A percentile compares a stretch with the other conserved stretches of the same genome.
phyloP scores from a whole-genome alignment of 345 rosid genomes.

The Linum tenue region DNA sequence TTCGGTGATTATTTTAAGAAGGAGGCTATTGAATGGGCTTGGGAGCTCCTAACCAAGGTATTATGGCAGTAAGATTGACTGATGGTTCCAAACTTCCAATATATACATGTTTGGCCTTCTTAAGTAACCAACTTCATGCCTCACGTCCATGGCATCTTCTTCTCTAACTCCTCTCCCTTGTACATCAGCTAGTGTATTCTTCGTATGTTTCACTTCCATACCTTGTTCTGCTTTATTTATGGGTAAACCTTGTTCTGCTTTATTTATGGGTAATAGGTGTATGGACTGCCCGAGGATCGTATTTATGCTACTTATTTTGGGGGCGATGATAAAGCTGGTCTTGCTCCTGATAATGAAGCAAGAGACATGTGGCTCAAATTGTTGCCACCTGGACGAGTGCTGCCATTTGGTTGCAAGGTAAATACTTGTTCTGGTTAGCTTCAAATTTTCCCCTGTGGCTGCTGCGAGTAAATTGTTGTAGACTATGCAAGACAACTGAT shows the following conservation, averaged over 20 bases:
- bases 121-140: not conserved
- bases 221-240: no score
- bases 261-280: constrained; percentile 36
- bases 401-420: constrained; percentile 93
- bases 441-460: not conserved
- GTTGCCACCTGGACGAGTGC: constrained; percentile 67
- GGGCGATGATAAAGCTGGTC: constrained; percentile 88
- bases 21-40: constrained; percentile 95
- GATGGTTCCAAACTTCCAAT: not conserved
- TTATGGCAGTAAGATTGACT: not conserved
- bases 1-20: constrained; percentile 94
- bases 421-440: constrained; percentile 12
- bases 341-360: constrained; percentile 84
- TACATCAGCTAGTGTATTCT: not conserved
- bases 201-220: not conserved
- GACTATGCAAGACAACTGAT: not conserved
- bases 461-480: not conserved
- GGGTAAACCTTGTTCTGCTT: no score
- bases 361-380: constrained; percentile 70
- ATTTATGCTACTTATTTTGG: constrained; percentile 94
- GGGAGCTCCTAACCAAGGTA: constrained; percentile 88
- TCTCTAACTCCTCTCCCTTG: constrained; percentile 1
- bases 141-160: not conserved
- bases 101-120: not conserved
- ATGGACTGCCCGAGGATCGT: constrained; percentile 61